Evolutionary conservation across 495 filamentous ascomycete species (phyloP).

Genomic region (Penicillium waksmanii): DNA sequence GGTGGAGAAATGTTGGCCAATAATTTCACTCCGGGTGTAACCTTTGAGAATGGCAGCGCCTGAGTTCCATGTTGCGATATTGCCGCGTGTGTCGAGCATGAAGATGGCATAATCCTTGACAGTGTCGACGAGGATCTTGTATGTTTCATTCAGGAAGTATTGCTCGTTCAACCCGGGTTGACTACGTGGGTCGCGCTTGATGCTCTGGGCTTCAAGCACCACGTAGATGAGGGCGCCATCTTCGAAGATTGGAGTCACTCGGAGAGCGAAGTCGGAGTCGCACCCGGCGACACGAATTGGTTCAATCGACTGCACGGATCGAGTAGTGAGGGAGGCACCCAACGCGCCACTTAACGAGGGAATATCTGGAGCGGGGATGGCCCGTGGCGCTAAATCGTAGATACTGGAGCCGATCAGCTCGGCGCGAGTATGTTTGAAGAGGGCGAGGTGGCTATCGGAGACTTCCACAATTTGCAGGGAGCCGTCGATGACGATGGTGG

Average conservation of each 20-base stretch:
- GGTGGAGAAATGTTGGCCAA: constrained; percentile 65
- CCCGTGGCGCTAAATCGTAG: constrained; percentile 39
- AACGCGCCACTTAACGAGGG: constrained; percentile 45
- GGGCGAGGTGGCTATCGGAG: constrained; percentile 51
- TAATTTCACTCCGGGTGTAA: constrained; percentile 58
- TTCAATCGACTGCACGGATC: constrained; percentile 35
- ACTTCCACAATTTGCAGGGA: constrained; percentile 49
- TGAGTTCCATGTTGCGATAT: constrained; percentile 65
- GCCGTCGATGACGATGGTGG: constrained; percentile 54
- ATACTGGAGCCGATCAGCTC: constrained; percentile 49
- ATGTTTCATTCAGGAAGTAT: constrained; percentile 58
- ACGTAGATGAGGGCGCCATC: constrained; percentile 47
- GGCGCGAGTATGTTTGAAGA: constrained; percentile 40
- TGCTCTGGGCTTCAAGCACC: constrained; percentile 48
- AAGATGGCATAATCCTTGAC: constrained; percentile 73
- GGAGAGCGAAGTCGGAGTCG: constrained; percentile 39
- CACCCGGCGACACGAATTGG: constrained; percentile 29
- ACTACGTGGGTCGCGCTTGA: constrained; percentile 20
- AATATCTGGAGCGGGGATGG: constrained; percentile 41
- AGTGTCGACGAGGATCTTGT: constrained; percentile 64
- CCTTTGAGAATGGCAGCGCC: constrained; percentile 64
- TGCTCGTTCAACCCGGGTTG: constrained; percentile 38
- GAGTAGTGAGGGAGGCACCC: constrained; percentile 47
- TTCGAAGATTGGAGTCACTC: constrained; percentile 58
- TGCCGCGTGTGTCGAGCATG: constrained; percentile 61